phyloP scores from a whole-genome alignment of 2,329 filamentous ascomycete genomes.

The Exophiala mesophila region DNA sequence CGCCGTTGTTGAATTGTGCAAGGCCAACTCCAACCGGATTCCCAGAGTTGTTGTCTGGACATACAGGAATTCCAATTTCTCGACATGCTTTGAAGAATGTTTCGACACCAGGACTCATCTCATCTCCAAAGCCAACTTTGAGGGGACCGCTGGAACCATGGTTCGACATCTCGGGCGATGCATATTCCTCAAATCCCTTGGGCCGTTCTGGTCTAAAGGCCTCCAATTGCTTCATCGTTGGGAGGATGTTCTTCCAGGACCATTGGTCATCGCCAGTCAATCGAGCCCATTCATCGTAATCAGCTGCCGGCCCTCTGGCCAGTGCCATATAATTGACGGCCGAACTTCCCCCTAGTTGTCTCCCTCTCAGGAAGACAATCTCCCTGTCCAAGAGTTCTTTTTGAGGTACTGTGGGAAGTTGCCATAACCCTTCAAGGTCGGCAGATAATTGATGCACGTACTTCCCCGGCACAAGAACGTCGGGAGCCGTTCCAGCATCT shows the following conservation, averaged over 20 bases:
- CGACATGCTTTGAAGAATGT: conserved; percentile 38
- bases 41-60: conserved; percentile 54
- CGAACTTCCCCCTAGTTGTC: background rate
- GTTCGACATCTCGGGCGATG: conserved; percentile 37
- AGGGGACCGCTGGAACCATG: conserved; percentile 49
- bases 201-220: background rate
- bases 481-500: background rate
- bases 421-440: conserved; percentile 6
- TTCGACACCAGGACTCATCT: conserved; percentile 43
- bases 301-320: background rate
- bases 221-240: background rate
- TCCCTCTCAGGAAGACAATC: conserved; percentile 6
- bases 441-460: conserved; percentile 5
- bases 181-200: conserved; percentile 35
- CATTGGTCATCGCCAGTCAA: background rate
- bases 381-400: background rate
- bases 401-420: conserved; percentile 8
- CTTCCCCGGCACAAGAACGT: conserved; percentile 6
- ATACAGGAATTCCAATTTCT: conserved; percentile 43
- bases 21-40: conserved; percentile 51
- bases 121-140: conserved; percentile 43
- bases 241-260: background rate
- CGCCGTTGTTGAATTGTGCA: conserved; percentile 8
- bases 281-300: conserved; percentile 1
- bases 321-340: background rate